Percentiles rank a stretch among this genome's conserved stretches.
phyloP scores from a whole-genome alignment of 345 rosid species.

The Crucihimalaya himalaica region DNA sequence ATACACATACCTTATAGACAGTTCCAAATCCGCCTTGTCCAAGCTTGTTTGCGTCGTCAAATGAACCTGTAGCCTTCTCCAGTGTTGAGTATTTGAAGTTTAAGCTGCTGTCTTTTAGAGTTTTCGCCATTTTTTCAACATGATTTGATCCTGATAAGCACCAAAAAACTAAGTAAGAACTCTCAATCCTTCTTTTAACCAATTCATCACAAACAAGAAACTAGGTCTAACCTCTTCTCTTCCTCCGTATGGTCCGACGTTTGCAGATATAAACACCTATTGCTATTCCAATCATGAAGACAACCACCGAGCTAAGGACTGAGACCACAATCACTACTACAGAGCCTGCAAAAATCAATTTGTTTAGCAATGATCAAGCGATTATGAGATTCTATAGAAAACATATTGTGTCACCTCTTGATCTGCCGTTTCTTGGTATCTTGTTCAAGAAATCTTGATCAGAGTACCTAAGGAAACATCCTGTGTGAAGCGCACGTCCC shows the following conservation, averaged over 20 bases:
- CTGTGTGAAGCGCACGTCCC: conserved; percentile 81
- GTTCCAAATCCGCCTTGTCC: conserved; percentile 98
- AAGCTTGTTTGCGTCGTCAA: conserved; percentile 67
- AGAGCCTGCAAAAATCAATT: conserved; percentile 49
- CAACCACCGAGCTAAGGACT: conserved; percentile 63
- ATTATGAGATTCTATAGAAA: neutral
- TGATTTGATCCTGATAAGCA: conserved; percentile 62
- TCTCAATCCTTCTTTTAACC: neutral
- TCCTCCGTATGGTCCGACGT: conserved; percentile 61
- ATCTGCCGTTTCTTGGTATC: conserved; percentile 49
- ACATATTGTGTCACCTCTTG: conserved; percentile 51
- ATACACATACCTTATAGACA: conserved; percentile 70
- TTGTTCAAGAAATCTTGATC: conserved; percentile 72
- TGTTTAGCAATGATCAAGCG: neutral
- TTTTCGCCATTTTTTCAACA: conserved; percentile 64
- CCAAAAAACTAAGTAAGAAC: neutral
- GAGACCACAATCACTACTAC: conserved; percentile 68
- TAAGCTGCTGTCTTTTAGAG: conserved; percentile 76
- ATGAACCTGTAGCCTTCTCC: conserved; percentile 84
- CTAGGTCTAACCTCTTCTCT: conserved; percentile 61
- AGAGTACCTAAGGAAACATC: conserved; percentile 89
- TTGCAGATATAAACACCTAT: conserved; percentile 65
- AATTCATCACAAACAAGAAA: neutral
- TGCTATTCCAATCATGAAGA: conserved; percentile 56
- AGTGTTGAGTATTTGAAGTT: conserved; percentile 89